These are phyloP conservation scores for Phragmites australis DNA, from an alignment of 176 grass and related monocot genomes.

Conservation along the genomic window DNA sequence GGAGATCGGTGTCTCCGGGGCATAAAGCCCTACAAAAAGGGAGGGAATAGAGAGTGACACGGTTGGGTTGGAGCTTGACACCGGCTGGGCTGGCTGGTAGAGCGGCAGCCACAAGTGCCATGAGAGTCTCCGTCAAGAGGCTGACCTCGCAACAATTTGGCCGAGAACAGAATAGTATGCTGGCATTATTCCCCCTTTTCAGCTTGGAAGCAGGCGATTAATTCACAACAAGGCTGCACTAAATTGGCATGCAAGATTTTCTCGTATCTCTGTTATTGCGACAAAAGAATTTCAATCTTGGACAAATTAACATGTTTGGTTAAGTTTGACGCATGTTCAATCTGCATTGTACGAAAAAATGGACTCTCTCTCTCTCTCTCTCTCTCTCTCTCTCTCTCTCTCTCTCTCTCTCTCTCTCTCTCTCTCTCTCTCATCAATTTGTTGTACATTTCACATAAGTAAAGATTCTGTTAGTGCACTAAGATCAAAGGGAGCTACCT, in stretches of 20 bases:
- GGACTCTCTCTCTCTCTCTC: too few relatives aligned
- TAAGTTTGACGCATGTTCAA: too few relatives aligned
- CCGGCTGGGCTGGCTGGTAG: neutral
- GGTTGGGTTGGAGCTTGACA: conserved; percentile 40
- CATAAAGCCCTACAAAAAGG: conserved; percentile 42
- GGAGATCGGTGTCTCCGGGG: neutral
- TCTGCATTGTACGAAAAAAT: neutral
- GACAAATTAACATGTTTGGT: neutral
- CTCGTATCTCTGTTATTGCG: neutral
- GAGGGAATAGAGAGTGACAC: neutral
- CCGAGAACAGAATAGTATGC: neutral
- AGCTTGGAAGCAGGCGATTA: too few relatives aligned
- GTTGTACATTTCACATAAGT: neutral
- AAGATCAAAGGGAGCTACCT: neutral
- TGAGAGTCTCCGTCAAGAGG: conserved; percentile 28
- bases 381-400: neutral
- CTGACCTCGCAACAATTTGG: conserved; percentile 54
- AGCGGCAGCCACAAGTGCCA: conserved; percentile 1
- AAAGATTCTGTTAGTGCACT: neutral
- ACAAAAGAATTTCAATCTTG: neutral
- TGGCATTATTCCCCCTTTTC: neutral
- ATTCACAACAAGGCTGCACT: too few relatives aligned
- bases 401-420: too few relatives aligned
- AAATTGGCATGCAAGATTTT: too few relatives aligned
- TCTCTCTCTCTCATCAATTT: neutral